A percentile compares a stretch with the other conserved stretches of the same genome.
Conservation (phyloP, 169 alveolate genomes). For the Cyclospora cayetanensis region DNA sequence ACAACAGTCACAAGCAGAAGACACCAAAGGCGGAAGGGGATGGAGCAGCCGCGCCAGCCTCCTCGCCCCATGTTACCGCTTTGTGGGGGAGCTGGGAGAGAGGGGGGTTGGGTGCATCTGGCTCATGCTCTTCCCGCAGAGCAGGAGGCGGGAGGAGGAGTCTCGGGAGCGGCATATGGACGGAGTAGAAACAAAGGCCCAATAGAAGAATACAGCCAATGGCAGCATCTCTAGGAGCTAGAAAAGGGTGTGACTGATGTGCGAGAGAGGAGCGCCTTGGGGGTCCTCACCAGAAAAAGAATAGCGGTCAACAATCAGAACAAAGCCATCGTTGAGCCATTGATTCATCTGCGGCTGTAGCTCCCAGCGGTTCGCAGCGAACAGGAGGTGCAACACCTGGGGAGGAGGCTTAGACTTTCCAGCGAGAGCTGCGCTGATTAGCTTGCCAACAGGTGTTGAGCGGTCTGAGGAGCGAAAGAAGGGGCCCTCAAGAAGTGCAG, state of each 20-base stretch:
- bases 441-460: background rate
- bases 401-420: background rate
- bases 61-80: no score
- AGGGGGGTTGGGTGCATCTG: no score
- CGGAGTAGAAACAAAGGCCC: background rate
- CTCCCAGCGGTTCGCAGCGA: slow-evolving; percentile 59
- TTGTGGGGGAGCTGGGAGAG: no score
- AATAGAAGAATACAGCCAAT: background rate
- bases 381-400: slow-evolving; percentile 39
- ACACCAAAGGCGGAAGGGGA: no score
- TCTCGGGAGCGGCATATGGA: no score
- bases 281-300: slow-evolving; percentile 24
- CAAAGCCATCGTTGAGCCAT: background rate
- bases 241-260: no score
- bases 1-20: no score
- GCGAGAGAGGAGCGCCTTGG: no score
- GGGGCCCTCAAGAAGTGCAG: background rate
- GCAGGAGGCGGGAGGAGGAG: no score
- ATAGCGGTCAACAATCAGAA: slow-evolving; percentile 9
- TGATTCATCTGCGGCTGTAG: background rate
- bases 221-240: no score
- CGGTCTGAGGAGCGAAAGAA: background rate
- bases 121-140: no score
- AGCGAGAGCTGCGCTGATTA: background rate
- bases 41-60: no score